phyloP scores from a whole-genome alignment of 2,329 filamentous ascomycete species.

The Fusarium scirpi region DNA sequence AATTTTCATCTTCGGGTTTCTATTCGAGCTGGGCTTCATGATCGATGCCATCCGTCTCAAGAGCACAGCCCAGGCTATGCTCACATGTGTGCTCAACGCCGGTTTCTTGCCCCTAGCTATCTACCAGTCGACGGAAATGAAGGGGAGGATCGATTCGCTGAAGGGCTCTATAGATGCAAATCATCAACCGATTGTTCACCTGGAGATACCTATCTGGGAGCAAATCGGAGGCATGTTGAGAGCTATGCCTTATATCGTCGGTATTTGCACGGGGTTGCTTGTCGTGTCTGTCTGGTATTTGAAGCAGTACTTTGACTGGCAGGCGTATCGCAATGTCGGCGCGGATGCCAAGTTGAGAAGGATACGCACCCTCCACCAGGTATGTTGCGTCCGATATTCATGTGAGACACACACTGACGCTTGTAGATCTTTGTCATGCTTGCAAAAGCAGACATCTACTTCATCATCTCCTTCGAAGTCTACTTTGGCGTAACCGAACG shows the following conservation, averaged over 20 bases:
- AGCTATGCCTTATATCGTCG: neutral
- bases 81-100: conserved; percentile 3
- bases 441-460: conserved; percentile 8
- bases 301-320: conserved; percentile 14
- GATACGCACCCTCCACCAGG: conserved; percentile 4
- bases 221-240: neutral
- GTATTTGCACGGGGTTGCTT: neutral
- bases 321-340: conserved; percentile 12
- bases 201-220: neutral
- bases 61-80: conserved; percentile 9
- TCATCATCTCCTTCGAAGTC: neutral
- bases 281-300: conserved; percentile 5
- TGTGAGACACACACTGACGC: accelerated
- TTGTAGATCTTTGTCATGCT: conserved; percentile 12
- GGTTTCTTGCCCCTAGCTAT: conserved; percentile 7
- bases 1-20: conserved; percentile 7
- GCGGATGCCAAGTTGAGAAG: conserved; percentile 13
- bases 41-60: conserved; percentile 8
- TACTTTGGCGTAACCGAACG: neutral
- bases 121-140: neutral
- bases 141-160: neutral
- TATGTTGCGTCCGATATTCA: neutral
- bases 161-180: neutral
- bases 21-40: conserved; percentile 14
- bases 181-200: neutral